Conservation (phyloP, 2,329 filamentous ascomycete species). For the Calcarisporium arbuscula region DNA sequence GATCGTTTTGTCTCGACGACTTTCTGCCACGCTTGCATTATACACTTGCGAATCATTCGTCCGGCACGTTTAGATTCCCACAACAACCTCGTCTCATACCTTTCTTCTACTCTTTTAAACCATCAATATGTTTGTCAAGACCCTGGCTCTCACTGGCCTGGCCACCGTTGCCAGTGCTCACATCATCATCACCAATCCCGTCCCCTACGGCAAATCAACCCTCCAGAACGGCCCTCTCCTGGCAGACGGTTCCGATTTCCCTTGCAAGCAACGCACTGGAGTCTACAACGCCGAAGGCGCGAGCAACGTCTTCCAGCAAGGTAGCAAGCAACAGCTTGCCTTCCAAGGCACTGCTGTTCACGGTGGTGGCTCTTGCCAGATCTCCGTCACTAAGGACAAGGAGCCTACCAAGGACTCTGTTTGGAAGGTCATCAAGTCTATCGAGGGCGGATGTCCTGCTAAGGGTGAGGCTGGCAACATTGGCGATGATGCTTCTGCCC, state of each 20-base stretch:
- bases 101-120: background rate
- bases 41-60: constrained; percentile 18
- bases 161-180: constrained; percentile 62
- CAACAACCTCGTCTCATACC: constrained; percentile 5
- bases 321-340: constrained; percentile 39
- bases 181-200: constrained; percentile 64
- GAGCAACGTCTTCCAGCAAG: constrained; percentile 51
- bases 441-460: constrained; percentile 78
- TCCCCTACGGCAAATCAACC: constrained; percentile 45
- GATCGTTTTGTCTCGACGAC: constrained; percentile 16
- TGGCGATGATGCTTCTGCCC: constrained; percentile 34
- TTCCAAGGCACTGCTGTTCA: constrained; percentile 73
- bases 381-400: constrained; percentile 75
- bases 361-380: constrained; percentile 87
- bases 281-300: constrained; percentile 37
- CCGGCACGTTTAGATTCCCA: constrained; percentile 22
- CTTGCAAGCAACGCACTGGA: constrained; percentile 64
- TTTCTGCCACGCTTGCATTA: constrained; percentile 16
- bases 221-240: constrained; percentile 59
- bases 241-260: constrained; percentile 60
- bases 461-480: constrained; percentile 52
- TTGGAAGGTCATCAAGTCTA: constrained; percentile 88
- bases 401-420: constrained; percentile 57
- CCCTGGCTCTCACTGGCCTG: constrained; percentile 48
- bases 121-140: constrained; percentile 45